Evolutionary conservation across 352 stramenopile genomes (phyloP).

Genomic region (Phytophthora europaea): DNA sequence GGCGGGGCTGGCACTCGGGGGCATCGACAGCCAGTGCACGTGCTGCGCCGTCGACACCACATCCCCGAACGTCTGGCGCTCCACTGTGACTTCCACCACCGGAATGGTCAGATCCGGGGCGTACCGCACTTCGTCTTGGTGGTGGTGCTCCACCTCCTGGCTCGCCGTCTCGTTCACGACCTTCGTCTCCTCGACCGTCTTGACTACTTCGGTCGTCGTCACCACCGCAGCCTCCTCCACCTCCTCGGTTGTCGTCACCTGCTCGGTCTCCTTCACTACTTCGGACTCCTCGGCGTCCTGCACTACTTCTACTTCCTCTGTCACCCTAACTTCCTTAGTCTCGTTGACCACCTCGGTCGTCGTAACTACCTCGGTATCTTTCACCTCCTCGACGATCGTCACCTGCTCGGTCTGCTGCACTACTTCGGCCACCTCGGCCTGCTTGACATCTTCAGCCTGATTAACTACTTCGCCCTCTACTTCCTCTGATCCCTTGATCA

Average conservation of each 20-base stretch:
- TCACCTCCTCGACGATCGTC: conserved; percentile 2
- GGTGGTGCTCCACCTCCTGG: neutral
- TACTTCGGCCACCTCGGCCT: conserved; percentile 5
- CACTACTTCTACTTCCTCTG: conserved; percentile 1
- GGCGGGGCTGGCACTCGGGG: conserved; percentile 37
- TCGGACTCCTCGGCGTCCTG: neutral
- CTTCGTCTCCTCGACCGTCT: neutral
- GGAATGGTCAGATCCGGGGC: conserved; percentile 1
- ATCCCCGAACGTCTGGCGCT: conserved; percentile 37
- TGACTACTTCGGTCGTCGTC: neutral
- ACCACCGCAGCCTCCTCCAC: neutral
- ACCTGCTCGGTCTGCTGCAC: conserved; percentile 18
- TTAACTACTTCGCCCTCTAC: neutral
- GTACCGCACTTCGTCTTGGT: neutral
- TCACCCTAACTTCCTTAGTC: neutral
- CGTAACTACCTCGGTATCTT: conserved; percentile 5
- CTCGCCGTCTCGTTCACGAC: neutral
- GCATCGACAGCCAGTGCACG: conserved; percentile 48
- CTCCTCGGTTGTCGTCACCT: conserved; percentile 1
- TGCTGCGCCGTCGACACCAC: conserved; percentile 33
- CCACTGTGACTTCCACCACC: conserved; percentile 30
- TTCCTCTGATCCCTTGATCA: neutral
- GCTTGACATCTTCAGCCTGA: neutral
- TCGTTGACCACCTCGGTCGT: conserved; percentile 9
- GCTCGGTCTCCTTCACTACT: neutral